These are phyloP conservation scores for Aspergillus sp. DNA, from an alignment of 2,329 filamentous ascomycete species.

Conservation along the genomic window DNA sequence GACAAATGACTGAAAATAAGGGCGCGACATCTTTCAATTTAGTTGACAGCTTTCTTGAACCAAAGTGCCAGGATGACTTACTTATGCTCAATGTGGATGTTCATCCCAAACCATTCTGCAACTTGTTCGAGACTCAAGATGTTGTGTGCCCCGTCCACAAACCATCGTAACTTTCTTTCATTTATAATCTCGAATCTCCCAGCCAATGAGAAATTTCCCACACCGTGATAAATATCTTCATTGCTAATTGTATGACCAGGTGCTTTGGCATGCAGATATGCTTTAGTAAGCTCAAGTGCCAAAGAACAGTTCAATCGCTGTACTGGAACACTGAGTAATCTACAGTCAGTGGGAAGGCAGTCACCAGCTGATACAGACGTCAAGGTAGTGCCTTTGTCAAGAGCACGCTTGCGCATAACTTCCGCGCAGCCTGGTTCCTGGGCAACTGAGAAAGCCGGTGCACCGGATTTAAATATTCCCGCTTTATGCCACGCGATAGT, in stretches of 20 bases:
- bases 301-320: constrained; percentile 36
- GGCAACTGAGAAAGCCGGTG: constrained; percentile 42
- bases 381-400: constrained; percentile 53
- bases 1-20: neutral
- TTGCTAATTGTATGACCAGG: constrained; percentile 15
- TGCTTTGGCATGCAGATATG: constrained; percentile 24
- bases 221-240: too few species aligned
- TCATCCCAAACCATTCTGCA: constrained; percentile 39
- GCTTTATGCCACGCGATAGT: constrained; percentile 74
- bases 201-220: too few species aligned
- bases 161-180: too few species aligned
- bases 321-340: constrained; percentile 24
- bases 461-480: constrained; percentile 62
- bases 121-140: constrained; percentile 25
- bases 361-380: constrained; percentile 38
- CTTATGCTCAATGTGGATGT: neutral
- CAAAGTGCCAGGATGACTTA: neutral
- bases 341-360: neutral
- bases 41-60: neutral
- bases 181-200: too few species aligned
- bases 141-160: too few species aligned
- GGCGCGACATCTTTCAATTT: constrained; percentile 19
- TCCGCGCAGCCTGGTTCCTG: constrained; percentile 50
- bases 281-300: constrained; percentile 24
- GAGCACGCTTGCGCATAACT: constrained; percentile 53